Evolutionary conservation across 2,329 filamentous ascomycete species (phyloP).

Genomic region (Didymella glomerata): DNA sequence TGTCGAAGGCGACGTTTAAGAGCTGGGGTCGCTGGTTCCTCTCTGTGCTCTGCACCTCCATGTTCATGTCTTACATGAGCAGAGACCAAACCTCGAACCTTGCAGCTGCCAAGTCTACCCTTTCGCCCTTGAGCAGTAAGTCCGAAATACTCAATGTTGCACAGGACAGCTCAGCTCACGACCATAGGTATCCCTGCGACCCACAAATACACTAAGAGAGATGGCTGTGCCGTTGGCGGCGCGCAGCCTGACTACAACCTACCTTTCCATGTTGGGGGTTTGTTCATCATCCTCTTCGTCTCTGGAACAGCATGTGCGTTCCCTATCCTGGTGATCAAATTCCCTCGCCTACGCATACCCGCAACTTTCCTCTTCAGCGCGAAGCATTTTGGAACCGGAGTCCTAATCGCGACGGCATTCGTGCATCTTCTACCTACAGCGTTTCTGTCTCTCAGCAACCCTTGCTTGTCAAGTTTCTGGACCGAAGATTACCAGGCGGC

Average conservation of each 20-base stretch:
- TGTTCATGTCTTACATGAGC: slow-evolving; percentile 32
- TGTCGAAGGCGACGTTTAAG: slow-evolving; percentile 7
- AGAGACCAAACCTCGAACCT: slow-evolving; percentile 10
- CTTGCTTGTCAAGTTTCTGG: slow-evolving; percentile 66
- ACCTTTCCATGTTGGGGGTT: slow-evolving; percentile 41
- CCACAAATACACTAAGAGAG: slow-evolving; percentile 27
- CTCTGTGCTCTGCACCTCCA: slow-evolving; percentile 39
- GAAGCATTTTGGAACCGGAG: slow-evolving; percentile 73
- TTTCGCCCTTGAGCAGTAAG: slow-evolving; percentile 25
- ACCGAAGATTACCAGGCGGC: slow-evolving; percentile 66
- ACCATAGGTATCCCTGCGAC: slow-evolving; percentile 13
- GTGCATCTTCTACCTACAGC: slow-evolving; percentile 74
- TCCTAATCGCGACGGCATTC: slow-evolving; percentile 83
- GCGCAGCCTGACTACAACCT: slow-evolving; percentile 40
- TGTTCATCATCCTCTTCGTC: slow-evolving; percentile 48
- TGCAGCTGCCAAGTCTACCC: slow-evolving; percentile 13
- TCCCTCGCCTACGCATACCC: slow-evolving; percentile 67
- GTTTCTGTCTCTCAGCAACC: slow-evolving; percentile 56
- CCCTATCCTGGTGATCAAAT: slow-evolving; percentile 66
- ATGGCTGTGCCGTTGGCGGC: slow-evolving; percentile 35
- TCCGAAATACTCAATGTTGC: not conserved
- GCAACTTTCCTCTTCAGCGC: slow-evolving; percentile 66
- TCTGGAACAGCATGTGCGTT: slow-evolving; percentile 64
- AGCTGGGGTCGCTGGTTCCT: slow-evolving; percentile 37
- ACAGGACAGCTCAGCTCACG: not conserved